These are phyloP conservation scores for Podaxis sp. DNA, from an alignment of 768 basidiomycete species.

Conservation along the genomic window DNA sequence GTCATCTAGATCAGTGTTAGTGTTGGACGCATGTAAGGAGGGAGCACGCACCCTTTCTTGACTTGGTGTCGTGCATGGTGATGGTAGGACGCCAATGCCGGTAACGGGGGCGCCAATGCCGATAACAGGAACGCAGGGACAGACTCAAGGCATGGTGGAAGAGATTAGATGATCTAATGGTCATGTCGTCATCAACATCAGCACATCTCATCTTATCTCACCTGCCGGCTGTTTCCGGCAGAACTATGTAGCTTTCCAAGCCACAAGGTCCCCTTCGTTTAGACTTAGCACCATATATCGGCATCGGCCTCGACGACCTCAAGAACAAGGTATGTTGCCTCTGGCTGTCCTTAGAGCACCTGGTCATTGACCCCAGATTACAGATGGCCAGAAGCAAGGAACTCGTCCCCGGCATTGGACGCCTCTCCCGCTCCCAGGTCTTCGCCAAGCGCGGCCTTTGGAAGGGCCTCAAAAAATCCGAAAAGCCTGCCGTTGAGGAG, in stretches of 20 bases:
- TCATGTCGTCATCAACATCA: background rate
- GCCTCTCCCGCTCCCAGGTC: slow-evolving; percentile 81
- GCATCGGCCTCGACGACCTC: slow-evolving; percentile 51
- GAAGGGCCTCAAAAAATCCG: slow-evolving; percentile 82
- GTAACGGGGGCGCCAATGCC: background rate
- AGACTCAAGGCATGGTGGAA: background rate
- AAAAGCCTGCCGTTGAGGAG: slow-evolving; percentile 59
- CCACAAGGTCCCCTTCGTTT: slow-evolving; percentile 33
- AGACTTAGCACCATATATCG: slow-evolving; percentile 35
- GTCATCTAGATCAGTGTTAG: slow-evolving; percentile 38
- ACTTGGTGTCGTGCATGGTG: slow-evolving; percentile 4
- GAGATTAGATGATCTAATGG: background rate
- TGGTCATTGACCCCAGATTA: slow-evolving; percentile 18
- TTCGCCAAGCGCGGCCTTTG: slow-evolving; percentile 77
- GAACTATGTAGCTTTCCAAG: slow-evolving; percentile 47
- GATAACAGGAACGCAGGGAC: background rate
- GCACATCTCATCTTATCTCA: slow-evolving; percentile 27
- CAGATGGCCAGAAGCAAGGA: slow-evolving; percentile 86
- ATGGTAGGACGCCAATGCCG: background rate
- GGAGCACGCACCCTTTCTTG: background rate
- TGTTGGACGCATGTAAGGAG: background rate
- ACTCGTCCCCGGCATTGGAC: slow-evolving; percentile 78
- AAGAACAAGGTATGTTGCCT: slow-evolving; percentile 44
- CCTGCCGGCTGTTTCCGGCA: slow-evolving; percentile 33
- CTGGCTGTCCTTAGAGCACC: slow-evolving; percentile 13